A percentile compares a stretch with the other conserved stretches of the same genome.
These are phyloP conservation scores for Prunus kanzakura DNA, from an alignment of 306 rosid species.

Conservation along the genomic window DNA sequence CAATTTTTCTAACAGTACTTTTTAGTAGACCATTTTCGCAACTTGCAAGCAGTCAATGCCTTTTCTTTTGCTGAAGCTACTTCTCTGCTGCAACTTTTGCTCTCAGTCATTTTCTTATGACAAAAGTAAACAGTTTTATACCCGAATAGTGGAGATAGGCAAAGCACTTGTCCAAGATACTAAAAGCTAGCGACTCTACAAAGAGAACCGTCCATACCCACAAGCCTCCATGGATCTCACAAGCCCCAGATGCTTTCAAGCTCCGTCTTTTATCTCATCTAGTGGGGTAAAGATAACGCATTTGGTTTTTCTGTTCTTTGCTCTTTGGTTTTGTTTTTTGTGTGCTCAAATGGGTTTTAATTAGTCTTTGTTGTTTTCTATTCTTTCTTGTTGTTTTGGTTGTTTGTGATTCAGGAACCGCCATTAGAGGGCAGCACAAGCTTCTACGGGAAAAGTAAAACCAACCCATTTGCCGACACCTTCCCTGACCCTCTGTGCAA, in stretches of 20 bases:
- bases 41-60: constrained; percentile 34
- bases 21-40: neutral
- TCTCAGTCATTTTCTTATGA: constrained; percentile 45
- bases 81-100: constrained; percentile 11
- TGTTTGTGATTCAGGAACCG: constrained; percentile 50
- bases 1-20: neutral
- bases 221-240: constrained; percentile 54
- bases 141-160: constrained; percentile 17
- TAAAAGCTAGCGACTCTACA: neutral
- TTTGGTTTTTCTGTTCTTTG: neutral
- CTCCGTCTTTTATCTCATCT: constrained; percentile 44
- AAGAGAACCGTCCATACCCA: neutral
- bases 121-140: constrained; percentile 20
- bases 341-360: neutral
- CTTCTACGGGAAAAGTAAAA: constrained; percentile 49
- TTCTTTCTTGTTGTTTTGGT: neutral
- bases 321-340: neutral
- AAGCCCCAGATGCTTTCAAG: constrained; percentile 50
- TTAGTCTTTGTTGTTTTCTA: neutral
- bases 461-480: constrained; percentile 63
- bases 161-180: neutral
- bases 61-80: constrained; percentile 23
- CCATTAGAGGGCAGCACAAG: constrained; percentile 43
- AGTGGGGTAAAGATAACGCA: constrained; percentile 45
- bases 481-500: constrained; percentile 90